Conservation (phyloP, 257 asterid genomes). For the Solanum sejunctum region DNA sequence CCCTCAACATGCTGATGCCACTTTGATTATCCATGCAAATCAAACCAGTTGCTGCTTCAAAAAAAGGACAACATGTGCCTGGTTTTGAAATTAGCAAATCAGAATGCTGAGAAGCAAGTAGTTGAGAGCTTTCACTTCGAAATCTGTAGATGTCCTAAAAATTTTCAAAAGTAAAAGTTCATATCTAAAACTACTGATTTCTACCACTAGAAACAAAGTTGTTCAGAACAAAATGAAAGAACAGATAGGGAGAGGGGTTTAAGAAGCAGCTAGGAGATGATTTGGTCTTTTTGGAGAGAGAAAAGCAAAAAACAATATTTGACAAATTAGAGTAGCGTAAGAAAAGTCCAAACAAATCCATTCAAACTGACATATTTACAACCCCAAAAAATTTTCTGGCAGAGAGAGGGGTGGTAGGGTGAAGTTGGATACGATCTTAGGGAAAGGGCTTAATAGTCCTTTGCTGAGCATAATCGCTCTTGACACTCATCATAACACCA, state of each 20-base stretch:
- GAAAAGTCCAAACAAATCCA: constrained; percentile 21
- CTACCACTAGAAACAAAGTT: constrained; percentile 7
- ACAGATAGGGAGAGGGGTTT: not conserved
- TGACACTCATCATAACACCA: constrained; percentile 13
- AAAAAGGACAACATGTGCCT: not conserved
- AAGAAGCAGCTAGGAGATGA: not conserved
- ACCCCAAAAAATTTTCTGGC: constrained; percentile 1
- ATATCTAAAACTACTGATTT: constrained; percentile 18
- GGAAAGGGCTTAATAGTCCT: not conserved
- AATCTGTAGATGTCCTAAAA: constrained; percentile 1
- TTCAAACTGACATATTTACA: constrained; percentile 34
- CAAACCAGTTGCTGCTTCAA: not conserved
- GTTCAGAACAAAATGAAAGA: not conserved
- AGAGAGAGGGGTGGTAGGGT: not conserved
- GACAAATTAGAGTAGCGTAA: not conserved
- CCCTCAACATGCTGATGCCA: constrained; percentile 29
- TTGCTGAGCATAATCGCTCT: constrained; percentile 7
- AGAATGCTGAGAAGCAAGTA: not conserved
- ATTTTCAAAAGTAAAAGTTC: constrained; percentile 6
- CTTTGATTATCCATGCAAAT: constrained; percentile 30
- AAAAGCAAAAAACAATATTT: not conserved
- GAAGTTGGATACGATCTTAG: not conserved
- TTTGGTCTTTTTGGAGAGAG: not conserved
- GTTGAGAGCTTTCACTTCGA: not conserved
- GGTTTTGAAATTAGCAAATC: not conserved